Conservation (phyloP, 306 rosid genomes). For the Vigna radiata region DNA sequence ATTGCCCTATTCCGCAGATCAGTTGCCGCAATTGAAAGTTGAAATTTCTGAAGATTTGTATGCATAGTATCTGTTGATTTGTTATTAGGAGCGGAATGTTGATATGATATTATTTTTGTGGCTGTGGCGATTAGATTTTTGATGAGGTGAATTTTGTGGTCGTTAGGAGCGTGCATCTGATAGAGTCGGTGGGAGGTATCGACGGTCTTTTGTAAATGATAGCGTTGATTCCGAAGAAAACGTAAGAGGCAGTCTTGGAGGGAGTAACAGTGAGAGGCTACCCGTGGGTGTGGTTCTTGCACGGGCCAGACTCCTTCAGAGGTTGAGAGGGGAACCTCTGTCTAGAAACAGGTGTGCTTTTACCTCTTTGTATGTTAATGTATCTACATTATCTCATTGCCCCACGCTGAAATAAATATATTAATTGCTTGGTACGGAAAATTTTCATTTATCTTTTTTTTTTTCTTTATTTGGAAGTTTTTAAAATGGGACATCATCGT, state of each 20-base stretch:
- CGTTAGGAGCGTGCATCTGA: conserved; percentile 59
- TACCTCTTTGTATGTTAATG: background rate
- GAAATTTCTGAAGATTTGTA: background rate
- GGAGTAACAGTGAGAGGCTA: conserved; percentile 63
- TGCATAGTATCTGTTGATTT: background rate
- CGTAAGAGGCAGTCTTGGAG: conserved; percentile 43
- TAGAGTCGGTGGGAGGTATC: conserved; percentile 51
- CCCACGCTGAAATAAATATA: background rate
- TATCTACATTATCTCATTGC: background rate
- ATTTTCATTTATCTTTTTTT: background rate
- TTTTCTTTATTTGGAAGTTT: background rate
- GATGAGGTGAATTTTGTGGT: background rate
- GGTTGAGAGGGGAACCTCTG: conserved; percentile 77
- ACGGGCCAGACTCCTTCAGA: conserved; percentile 81
- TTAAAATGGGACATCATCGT: background rate
- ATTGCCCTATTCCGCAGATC: background rate
- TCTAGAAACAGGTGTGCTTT: conserved; percentile 64
- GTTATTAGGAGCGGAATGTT: background rate
- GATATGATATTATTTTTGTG: background rate
- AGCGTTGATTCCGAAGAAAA: conserved; percentile 50
- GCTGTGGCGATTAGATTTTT: background rate
- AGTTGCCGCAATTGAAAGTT: background rate
- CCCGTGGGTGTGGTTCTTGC: conserved; percentile 86
- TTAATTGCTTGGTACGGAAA: background rate
- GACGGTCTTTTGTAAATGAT: conserved; percentile 46